These are phyloP conservation scores for Yamadazyma akitaensis DNA, from an alignment of 805 yeast genomes.

Conservation along the genomic window DNA sequence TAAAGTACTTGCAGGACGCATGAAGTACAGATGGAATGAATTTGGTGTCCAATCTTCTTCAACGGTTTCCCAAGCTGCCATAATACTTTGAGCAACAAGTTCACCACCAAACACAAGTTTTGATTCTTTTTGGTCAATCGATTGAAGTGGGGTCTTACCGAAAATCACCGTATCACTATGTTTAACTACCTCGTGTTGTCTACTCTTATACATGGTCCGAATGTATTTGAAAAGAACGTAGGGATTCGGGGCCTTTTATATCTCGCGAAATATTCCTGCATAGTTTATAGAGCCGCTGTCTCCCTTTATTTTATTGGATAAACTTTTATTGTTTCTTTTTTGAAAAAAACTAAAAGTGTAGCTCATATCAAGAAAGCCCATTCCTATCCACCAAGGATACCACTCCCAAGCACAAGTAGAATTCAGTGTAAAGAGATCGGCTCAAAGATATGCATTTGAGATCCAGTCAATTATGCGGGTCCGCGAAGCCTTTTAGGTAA, in stretches of 20 bases:
- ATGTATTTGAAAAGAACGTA: not conserved
- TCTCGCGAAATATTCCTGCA: conserved; percentile 3
- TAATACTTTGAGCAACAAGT: conserved; percentile 34
- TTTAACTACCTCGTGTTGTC: conserved; percentile 15
- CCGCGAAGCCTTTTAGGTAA: too few relatives aligned
- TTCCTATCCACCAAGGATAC: too few relatives aligned
- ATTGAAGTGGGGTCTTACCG: conserved; percentile 20
- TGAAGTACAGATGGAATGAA: conserved; percentile 38
- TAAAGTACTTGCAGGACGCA: conserved; percentile 32
- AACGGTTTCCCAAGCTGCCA: conserved; percentile 36
- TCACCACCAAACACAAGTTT: conserved; percentile 42
- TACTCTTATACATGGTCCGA: conserved; percentile 10
- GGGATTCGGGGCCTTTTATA: not conserved
- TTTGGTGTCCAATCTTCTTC: conserved; percentile 31
- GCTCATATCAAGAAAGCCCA: too few relatives aligned
- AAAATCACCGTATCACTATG: conserved; percentile 10
- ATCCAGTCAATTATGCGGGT: too few relatives aligned
- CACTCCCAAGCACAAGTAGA: too few relatives aligned
- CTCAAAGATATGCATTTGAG: too few relatives aligned
- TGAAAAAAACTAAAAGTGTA: too few relatives aligned
- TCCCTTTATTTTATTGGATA: not conserved
- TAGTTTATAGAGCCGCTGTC: not conserved
- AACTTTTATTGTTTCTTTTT: too few relatives aligned
- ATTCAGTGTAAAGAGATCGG: too few relatives aligned
- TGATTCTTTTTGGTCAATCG: conserved; percentile 19